These are phyloP conservation scores for Zasmidium citrigriseum DNA, from an alignment of 2,329 filamentous ascomycete species.

Conservation along the genomic window DNA sequence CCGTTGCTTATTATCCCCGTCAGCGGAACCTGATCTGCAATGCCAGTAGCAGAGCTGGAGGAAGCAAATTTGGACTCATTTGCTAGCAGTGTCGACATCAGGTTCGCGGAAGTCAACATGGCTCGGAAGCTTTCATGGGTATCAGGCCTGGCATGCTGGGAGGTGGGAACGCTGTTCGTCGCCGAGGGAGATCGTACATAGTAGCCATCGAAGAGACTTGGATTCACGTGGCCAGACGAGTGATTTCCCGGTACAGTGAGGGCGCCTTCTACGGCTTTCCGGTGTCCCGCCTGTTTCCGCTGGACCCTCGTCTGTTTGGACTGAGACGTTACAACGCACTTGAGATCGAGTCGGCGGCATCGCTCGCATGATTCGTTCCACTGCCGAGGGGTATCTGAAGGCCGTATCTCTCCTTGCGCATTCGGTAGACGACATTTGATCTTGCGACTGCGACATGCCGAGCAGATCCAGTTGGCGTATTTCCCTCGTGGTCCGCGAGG, in stretches of 20 bases:
- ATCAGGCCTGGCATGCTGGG: no score
- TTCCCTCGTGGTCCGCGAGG: neutral
- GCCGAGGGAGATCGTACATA: neutral
- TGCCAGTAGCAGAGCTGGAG: neutral
- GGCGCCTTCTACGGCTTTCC: neutral
- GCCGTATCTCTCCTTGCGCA: neutral
- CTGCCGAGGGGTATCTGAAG: neutral
- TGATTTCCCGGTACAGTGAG: neutral
- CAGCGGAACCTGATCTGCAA: neutral
- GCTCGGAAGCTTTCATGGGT: neutral
- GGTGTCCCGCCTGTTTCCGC: neutral
- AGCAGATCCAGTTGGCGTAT: neutral
- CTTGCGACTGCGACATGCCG: neutral
- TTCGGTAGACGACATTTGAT: neutral
- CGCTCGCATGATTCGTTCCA: neutral
- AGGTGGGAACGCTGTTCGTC: no score
- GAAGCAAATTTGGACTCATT: neutral
- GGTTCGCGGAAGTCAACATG: neutral
- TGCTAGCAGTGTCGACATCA: neutral
- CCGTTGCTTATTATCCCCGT: neutral
- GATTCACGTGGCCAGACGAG: neutral
- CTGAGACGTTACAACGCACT: neutral
- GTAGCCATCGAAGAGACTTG: neutral
- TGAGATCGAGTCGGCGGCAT: neutral
- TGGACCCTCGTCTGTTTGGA: neutral